Percentiles rank a stretch among this genome's conserved stretches.
Conservation (phyloP, 2,329 filamentous ascomycete species). For the Thermomyces lanuginosus region DNA sequence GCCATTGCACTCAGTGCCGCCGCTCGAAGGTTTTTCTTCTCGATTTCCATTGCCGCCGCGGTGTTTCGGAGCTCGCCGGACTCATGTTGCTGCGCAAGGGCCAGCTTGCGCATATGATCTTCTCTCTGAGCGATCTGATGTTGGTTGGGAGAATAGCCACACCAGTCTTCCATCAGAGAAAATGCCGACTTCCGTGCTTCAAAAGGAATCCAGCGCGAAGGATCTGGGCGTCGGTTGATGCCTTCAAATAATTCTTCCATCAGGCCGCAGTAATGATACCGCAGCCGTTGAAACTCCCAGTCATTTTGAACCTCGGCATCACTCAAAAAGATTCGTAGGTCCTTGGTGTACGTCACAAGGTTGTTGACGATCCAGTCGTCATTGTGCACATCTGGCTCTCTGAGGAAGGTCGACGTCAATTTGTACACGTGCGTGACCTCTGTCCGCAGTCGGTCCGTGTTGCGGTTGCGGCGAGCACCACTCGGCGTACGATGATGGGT, state of each 20-base stretch:
- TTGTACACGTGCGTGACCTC: conserved; percentile 96
- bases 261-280: conserved; percentile 84
- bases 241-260: conserved; percentile 87
- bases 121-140: conserved; percentile 64
- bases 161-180: conserved; percentile 97
- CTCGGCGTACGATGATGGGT: conserved; percentile 69
- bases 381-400: conserved; percentile 58
- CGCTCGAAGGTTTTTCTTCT: conserved; percentile 80
- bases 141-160: conserved; percentile 87
- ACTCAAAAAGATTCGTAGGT: conserved; percentile 85
- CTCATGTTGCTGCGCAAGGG: conserved; percentile 61
- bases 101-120: conserved; percentile 70
- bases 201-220: conserved; percentile 91
- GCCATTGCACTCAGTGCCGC: conserved; percentile 94
- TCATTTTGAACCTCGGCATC: conserved; percentile 90
- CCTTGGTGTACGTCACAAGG: conserved; percentile 75
- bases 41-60: conserved; percentile 87
- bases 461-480: conserved; percentile 62
- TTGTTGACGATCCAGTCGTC: conserved; percentile 87
- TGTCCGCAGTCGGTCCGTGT: conserved; percentile 73
- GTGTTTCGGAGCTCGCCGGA: conserved; percentile 59
- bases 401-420: conserved; percentile 76
- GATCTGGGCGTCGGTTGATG: conserved; percentile 69
- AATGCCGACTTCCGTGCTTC: conserved; percentile 92
- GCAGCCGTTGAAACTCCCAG: conserved; percentile 80